Base-by-base conservation (phyloP, 1,139 yeast genomes). In the Candida sp. region DNA sequence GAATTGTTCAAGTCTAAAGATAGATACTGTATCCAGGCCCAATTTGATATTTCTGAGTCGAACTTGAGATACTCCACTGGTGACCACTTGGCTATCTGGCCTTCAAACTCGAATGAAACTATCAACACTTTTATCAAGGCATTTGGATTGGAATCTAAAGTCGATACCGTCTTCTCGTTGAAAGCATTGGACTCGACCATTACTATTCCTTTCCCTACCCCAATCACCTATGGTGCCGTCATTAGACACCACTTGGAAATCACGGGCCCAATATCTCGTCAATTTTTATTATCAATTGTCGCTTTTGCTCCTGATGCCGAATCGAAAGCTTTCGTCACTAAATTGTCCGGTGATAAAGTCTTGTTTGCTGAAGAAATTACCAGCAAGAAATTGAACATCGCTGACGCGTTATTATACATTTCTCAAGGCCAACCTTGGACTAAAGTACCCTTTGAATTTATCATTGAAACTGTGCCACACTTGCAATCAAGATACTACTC, bases 401-500 rank as follows among this genome's bases (percentile, higher is more conserved):
- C 97, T 22, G 95, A 91, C 51, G 84, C 88, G 7, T 73, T 93
- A 51, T 66, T 75, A 43, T 50, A 64, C 33, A 63, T 91, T 44
- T 87, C 96, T 22, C 57, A 70, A 12, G 90, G 87, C 41, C 59
- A 52, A 33, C 65, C 81, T 29, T 91, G 98, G 98, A 52, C 63
- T 21, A 62, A 69, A 11, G 88, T 93, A 41, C 97, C 99, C 33
- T 87, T 91, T 70, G 84, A 83, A 46, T 88, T 90, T 59, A 68
- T 93, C 42, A 74, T 91, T 55, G 99, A 93, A 69, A 77, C 84
- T 36, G 66, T 93, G 48, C 81, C 90, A 43, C 89, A 83, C 56
- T 72, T 93, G 56, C 95, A 87, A 61, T 97, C 98, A 38, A 91
- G 99, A 66, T 93, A 90, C 69, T 93, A 93, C 66, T 93, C 99